phyloP scores from a whole-genome alignment of 305 asterid species.

The Ilex paraguariensis region DNA sequence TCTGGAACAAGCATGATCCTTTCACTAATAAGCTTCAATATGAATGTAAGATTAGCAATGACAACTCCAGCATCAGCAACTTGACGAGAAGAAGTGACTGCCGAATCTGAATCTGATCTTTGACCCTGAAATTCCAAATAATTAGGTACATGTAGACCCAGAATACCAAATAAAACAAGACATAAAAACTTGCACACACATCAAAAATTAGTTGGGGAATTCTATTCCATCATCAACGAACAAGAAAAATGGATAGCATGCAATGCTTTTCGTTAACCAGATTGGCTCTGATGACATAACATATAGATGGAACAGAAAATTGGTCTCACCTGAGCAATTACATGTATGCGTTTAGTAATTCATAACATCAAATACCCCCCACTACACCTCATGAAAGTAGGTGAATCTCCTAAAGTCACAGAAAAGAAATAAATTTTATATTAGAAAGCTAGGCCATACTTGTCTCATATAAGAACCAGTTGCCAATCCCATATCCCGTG shows the following conservation, averaged over 20 bases:
- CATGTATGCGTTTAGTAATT: too few species aligned
- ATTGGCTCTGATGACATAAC: too few species aligned
- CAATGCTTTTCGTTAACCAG: too few species aligned
- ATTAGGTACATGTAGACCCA: slow-evolving; percentile 12
- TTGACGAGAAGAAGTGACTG: slow-evolving; percentile 97
- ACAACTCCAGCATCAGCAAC: slow-evolving; percentile 92
- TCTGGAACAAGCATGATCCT: slow-evolving; percentile 92
- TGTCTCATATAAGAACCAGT: slow-evolving; percentile 79
- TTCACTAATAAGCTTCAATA: slow-evolving; percentile 73
- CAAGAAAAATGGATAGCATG: too few species aligned
- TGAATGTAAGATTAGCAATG: slow-evolving; percentile 76
- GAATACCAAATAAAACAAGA: too few species aligned
- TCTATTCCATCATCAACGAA: too few species aligned
- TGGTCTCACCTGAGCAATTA: too few species aligned
- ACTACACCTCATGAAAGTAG: too few species aligned
- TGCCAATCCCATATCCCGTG: slow-evolving; percentile 86
- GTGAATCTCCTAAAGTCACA: slow-evolving; percentile 1
- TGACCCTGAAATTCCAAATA: slow-evolving; percentile 61
- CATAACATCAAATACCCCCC: too few species aligned
- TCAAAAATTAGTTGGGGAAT: too few species aligned
- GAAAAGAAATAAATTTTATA: slow-evolving; percentile 11
- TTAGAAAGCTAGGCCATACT: slow-evolving; percentile 40
- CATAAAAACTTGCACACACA: too few species aligned
- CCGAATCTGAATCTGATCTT: slow-evolving; percentile 89
- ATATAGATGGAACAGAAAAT: too few species aligned